A percentile compares a stretch with the other conserved stretches of the same genome.
These are phyloP conservation scores for Boletus speciosus DNA, from an alignment of 768 basidiomycete genomes.

Conservation along the genomic window DNA sequence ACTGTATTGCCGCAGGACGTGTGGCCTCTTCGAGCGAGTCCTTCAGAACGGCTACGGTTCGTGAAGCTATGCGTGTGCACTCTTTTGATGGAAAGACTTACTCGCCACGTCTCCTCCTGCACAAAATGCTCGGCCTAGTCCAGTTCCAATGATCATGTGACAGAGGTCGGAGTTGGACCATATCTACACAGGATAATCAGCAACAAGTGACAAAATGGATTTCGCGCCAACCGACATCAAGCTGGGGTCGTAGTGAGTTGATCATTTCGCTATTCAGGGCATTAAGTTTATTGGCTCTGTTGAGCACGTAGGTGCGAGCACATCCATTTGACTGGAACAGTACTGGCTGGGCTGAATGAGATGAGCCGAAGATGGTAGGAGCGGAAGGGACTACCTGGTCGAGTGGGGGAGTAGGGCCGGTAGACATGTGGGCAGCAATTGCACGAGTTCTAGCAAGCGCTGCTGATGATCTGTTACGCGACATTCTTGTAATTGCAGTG, in stretches of 20 bases:
- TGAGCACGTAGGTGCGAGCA: conserved; percentile 70
- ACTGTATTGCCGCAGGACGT: conserved; percentile 66
- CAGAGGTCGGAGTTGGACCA: conserved; percentile 73
- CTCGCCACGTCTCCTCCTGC: conserved; percentile 93
- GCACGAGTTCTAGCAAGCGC: conserved; percentile 29
- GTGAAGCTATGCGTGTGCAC: conserved; percentile 4
- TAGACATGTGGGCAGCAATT: conserved; percentile 36
- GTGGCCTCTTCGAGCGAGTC: conserved; percentile 50
- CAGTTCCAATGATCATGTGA: conserved; percentile 68
- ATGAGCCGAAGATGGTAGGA: not conserved
- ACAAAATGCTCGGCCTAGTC: conserved; percentile 78
- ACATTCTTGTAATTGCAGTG: conserved; percentile 27
- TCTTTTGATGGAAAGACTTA: conserved; percentile 38
- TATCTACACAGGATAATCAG: conserved; percentile 44
- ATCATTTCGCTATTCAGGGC: conserved; percentile 82
- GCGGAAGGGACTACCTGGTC: conserved; percentile 22
- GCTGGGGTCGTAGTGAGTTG: conserved; percentile 59
- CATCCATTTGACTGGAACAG: conserved; percentile 65
- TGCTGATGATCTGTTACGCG: conserved; percentile 25
- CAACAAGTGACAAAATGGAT: not conserved
- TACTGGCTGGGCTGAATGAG: conserved; percentile 42
- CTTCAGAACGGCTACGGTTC: conserved; percentile 50
- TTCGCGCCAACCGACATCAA: conserved; percentile 54
- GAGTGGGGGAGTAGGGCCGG: conserved; percentile 11
- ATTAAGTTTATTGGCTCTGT: conserved; percentile 78